Conservation (phyloP, 2,329 filamentous ascomycete species). For the Colletotrichum noveboracense region DNA sequence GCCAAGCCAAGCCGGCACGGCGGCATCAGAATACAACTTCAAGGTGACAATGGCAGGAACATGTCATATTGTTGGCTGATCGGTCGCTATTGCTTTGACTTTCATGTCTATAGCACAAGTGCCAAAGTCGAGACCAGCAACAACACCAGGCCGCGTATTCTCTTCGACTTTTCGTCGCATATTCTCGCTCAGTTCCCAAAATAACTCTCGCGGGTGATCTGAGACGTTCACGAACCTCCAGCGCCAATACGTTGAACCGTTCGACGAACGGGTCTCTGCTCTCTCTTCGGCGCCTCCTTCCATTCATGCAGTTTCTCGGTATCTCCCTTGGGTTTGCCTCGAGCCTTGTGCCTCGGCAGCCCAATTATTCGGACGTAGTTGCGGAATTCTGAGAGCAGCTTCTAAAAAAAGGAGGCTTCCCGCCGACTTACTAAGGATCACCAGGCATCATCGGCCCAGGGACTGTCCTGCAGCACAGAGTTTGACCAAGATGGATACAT, state of each 20-base stretch:
- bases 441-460: not conserved
- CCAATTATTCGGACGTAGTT: not conserved
- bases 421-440: not conserved
- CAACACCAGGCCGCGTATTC: not conserved
- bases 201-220: conserved; percentile 14
- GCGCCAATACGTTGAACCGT: not conserved
- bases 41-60: not conserved
- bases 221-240: conserved; percentile 15
- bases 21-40: not conserved
- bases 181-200: not conserved
- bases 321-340: not conserved
- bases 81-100: not conserved
- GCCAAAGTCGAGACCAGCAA: not conserved
- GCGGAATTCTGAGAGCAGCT: not conserved
- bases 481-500: not conserved
- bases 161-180: conserved; percentile 1
- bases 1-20: not conserved
- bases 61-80: not conserved
- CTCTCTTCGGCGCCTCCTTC: not conserved
- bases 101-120: not conserved
- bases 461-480: not conserved
- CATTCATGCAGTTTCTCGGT: conserved; percentile 2
- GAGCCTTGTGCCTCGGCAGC: not conserved
- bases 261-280: conserved; percentile 8
- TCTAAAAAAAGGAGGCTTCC: not conserved